A percentile compares a stretch with the other conserved stretches of the same genome.
Evolutionary conservation across 1,284 basidiomycete species (phyloP).

Genomic region (Rhodotorula sp.): DNA sequence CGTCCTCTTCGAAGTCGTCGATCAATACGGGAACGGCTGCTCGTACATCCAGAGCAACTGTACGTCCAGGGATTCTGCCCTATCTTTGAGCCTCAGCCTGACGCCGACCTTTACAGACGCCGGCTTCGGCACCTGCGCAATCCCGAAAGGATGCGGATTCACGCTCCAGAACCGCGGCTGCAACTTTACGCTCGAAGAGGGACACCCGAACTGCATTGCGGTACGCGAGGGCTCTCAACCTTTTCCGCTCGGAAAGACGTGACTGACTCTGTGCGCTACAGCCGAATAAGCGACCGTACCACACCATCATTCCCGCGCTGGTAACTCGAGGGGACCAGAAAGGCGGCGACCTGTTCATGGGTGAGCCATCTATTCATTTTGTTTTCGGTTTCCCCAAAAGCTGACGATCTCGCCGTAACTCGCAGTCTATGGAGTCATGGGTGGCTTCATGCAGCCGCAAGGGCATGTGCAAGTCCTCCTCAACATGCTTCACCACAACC

Average conservation of each 20-base stretch:
- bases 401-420: not conserved
- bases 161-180: constrained; percentile 91
- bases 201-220: constrained; percentile 76
- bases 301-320: constrained; percentile 68
- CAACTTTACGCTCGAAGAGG: constrained; percentile 73
- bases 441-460: constrained; percentile 89
- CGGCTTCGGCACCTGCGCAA: constrained; percentile 61
- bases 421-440: constrained; percentile 36
- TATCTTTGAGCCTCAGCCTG: not conserved
- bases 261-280: not conserved
- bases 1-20: constrained; percentile 68
- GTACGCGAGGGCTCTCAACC: constrained; percentile 44
- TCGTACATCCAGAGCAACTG: constrained; percentile 72
- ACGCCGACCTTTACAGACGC: constrained; percentile 35
- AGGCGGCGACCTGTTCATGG: constrained; percentile 73
- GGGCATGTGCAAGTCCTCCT: constrained; percentile 92
- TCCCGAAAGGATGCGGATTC: constrained; percentile 91
- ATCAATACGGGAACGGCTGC: constrained; percentile 57
- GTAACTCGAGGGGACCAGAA: constrained; percentile 61
- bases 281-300: constrained; percentile 36
- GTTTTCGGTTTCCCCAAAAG: constrained; percentile 50
- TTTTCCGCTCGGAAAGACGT: too few relatives aligned
- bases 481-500: constrained; percentile 77
- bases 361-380: constrained; percentile 40
- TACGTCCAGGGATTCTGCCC: constrained; percentile 53